Conservation (phyloP, 495 filamentous ascomycete genomes). For the Evansstolkia leycettana region DNA sequence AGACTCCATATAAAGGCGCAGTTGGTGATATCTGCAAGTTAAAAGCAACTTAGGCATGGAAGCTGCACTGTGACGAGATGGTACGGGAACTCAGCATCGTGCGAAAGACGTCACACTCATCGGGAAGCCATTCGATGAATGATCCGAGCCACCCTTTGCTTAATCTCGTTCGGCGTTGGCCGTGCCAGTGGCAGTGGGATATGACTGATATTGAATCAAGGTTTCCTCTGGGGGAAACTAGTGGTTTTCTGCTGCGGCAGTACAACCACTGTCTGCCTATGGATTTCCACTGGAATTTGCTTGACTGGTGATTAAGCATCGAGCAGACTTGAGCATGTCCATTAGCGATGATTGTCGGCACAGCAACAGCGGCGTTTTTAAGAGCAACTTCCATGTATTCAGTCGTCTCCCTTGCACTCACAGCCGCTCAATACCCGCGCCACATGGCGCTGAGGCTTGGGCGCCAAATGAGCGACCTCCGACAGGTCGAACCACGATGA, state of each 20-base stretch:
- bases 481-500: too few species aligned
- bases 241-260: not conserved
- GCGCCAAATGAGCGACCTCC: too few species aligned
- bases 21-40: conserved; percentile 26
- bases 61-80: conserved; percentile 9
- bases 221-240: too few species aligned
- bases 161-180: too few species aligned
- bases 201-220: conserved; percentile 6
- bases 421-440: conserved; percentile 5
- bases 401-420: conserved; percentile 2
- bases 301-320: too few species aligned
- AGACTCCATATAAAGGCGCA: conserved; percentile 12
- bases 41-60: not conserved
- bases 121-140: too few species aligned
- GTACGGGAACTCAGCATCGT: too few species aligned
- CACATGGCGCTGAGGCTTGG: too few species aligned
- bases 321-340: too few species aligned
- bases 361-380: conserved; percentile 4
- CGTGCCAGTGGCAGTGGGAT: too few species aligned
- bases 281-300: conserved; percentile 7
- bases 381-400: not conserved
- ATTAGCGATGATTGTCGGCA: not conserved
- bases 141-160: too few species aligned
- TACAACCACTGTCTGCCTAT: conserved; percentile 11
- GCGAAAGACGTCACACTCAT: too few species aligned